A percentile compares a stretch with the other conserved stretches of the same genome.
phyloP scores from a whole-genome alignment of 345 rosid species.

The Gossypium bickii region DNA sequence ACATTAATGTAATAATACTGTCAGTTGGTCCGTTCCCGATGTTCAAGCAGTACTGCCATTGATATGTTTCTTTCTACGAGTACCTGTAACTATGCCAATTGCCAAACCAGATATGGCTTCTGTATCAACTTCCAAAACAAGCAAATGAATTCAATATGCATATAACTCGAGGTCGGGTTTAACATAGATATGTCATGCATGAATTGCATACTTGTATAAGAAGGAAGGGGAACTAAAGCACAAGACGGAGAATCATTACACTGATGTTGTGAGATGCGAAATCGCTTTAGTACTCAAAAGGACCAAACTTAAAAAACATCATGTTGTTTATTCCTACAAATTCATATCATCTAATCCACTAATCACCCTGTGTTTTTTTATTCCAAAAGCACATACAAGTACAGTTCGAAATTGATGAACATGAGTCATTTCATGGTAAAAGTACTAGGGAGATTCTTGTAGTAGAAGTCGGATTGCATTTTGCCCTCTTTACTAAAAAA shows the following conservation, averaged over 20 bases:
- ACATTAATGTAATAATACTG: neutral
- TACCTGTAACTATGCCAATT: slow-evolving; percentile 18
- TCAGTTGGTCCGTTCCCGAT: neutral
- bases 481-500: no score
- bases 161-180: neutral
- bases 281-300: neutral
- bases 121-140: neutral
- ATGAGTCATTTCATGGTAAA: neutral
- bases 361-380: neutral
- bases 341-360: neutral
- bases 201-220: neutral
- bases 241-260: neutral
- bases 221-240: neutral
- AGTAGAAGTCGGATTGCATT: no score
- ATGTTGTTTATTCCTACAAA: neutral
- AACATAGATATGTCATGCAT: neutral
- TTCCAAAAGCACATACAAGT: neutral
- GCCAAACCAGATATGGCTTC: neutral
- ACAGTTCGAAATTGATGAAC: neutral
- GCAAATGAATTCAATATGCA: neutral
- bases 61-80: slow-evolving; percentile 25
- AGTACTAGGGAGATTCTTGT: no score
- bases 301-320: neutral
- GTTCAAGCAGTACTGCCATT: slow-evolving; percentile 7
- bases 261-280: neutral